These are phyloP conservation scores for Lipomyces chichibuensis DNA, from an alignment of 805 yeast genomes.

Conservation along the genomic window DNA sequence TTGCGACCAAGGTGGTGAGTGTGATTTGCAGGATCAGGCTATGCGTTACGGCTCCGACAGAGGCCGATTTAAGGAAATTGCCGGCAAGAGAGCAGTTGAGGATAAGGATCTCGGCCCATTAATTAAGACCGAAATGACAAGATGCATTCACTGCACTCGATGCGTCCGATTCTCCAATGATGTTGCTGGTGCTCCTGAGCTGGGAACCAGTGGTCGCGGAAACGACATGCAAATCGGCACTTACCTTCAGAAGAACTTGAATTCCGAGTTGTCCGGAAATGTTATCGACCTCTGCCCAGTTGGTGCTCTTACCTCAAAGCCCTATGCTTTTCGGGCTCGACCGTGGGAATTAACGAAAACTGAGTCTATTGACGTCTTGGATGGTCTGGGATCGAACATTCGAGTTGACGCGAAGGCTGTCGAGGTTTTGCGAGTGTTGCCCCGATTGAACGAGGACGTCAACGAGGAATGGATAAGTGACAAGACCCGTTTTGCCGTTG, in stretches of 20 bases:
- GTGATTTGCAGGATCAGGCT: slow-evolving; percentile 88
- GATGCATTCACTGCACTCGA: slow-evolving; percentile 90
- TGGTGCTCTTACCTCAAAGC: slow-evolving; percentile 87
- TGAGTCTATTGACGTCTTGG: slow-evolving; percentile 81
- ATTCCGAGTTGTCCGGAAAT: slow-evolving; percentile 84
- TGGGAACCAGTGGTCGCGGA: slow-evolving; percentile 88
- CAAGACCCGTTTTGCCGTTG: slow-evolving; percentile 82
- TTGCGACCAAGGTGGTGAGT: slow-evolving; percentile 94
- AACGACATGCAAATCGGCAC: slow-evolving; percentile 92
- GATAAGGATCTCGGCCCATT: slow-evolving; percentile 89
- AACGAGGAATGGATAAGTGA: slow-evolving; percentile 93
- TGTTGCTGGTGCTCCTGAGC: slow-evolving; percentile 90
- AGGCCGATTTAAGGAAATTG: slow-evolving; percentile 78
- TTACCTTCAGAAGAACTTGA: slow-evolving; percentile 79
- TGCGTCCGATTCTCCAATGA: slow-evolving; percentile 89
- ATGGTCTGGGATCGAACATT: slow-evolving; percentile 79
- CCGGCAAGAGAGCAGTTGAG: slow-evolving; percentile 87
- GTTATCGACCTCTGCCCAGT: slow-evolving; percentile 88
- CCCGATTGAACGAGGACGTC: slow-evolving; percentile 81
- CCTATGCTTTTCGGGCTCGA: slow-evolving; percentile 88
- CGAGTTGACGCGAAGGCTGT: slow-evolving; percentile 86
- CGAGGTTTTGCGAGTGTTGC: slow-evolving; percentile 84
- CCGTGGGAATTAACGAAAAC: slow-evolving; percentile 93
- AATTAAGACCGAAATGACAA: slow-evolving; percentile 86
- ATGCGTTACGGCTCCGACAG: slow-evolving; percentile 79